Base-by-base conservation (phyloP, 2,329 filamentous ascomycete species). In the Penicillium sp. region DNA sequence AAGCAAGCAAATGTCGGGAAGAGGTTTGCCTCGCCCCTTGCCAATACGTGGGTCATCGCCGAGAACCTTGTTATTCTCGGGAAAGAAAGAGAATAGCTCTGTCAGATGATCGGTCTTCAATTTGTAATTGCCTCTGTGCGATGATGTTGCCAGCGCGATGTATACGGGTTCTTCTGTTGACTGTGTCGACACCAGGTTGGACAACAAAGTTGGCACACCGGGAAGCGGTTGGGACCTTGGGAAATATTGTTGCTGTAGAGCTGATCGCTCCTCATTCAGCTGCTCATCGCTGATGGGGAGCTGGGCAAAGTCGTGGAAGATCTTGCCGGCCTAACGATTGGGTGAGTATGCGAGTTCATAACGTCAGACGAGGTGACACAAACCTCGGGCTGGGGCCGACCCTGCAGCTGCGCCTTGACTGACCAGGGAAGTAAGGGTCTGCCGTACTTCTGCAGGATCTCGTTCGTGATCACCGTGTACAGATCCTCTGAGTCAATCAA, bases 1-100 rank as follows among this genome's bases (percentile, higher is more conserved):
- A 0, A 97, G 79, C 8, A 95, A 76, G 74, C 96, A 97, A 63
- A 99, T 99, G 74, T 99, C 93, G 0, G 93, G 94, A 30, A 93
- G 82, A 0, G 94, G 94, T 75, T 99, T 99, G 11, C 94, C 94
- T n/a, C 91, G 79, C 0, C 93, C 93, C 3, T 81, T 74, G 0
- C 82, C 78, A 62, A 99, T 89, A 47, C 94, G 82, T 7, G 78
- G 69, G 70, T 99, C 93, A 68, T 99, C 94, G 10, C 94, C 94
- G 0, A 96, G 77, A 0, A 99, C 87, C 43, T 86, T 84, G 54
- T 90, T 84, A n/a, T 86, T 74, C 1, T 78, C 70, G 30, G 85
- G 82, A 67, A 97, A 96, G 23, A 74, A 67, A 2, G 66, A 61
- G 61, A 87, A 86, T 1, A 85, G 55, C 18, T 79, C 68, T 9